Conservation (phyloP, 495 filamentous ascomycete genomes). For the Lindgomyces ingoldianus region DNA sequence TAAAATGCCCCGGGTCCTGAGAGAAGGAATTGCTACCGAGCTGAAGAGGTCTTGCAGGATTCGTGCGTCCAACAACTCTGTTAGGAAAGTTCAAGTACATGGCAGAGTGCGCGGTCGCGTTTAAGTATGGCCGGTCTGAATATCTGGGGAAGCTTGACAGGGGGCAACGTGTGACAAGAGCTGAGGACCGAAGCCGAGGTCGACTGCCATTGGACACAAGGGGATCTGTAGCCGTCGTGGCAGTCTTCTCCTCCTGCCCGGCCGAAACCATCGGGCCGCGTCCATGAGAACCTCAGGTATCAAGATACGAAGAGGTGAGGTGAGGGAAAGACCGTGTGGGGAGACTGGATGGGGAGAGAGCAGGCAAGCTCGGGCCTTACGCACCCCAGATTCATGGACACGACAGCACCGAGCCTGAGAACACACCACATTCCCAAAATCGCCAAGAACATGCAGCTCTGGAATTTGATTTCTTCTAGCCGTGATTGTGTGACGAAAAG, state of each 20-base stretch:
- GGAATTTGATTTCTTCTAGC: slow-evolving; percentile 32
- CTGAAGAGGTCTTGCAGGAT: background rate
- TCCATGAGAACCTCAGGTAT: too few species aligned
- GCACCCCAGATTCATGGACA: too few species aligned
- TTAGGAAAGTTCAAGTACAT: too few species aligned
- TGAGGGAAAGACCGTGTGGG: background rate
- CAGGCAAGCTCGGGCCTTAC: background rate
- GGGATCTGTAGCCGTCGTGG: background rate
- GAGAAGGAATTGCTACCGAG: background rate
- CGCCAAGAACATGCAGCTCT: slow-evolving; percentile 17
- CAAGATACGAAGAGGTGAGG: background rate
- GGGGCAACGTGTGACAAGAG: background rate
- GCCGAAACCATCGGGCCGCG: background rate
- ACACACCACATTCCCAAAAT: background rate
- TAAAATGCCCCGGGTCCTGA: background rate
- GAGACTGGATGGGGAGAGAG: background rate
- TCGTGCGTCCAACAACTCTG: too few species aligned
- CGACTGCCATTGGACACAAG: background rate
- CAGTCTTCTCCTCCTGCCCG: background rate
- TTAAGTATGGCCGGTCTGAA: background rate
- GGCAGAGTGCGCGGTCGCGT: background rate
- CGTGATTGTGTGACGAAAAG: slow-evolving; percentile 23
- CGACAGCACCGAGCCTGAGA: too few species aligned
- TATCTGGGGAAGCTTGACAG: background rate
- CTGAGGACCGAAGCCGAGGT: background rate